Evolutionary conservation across 371 early-diverging fungal species (phyloP).

Genomic region (Syncephalastrum sp.): DNA sequence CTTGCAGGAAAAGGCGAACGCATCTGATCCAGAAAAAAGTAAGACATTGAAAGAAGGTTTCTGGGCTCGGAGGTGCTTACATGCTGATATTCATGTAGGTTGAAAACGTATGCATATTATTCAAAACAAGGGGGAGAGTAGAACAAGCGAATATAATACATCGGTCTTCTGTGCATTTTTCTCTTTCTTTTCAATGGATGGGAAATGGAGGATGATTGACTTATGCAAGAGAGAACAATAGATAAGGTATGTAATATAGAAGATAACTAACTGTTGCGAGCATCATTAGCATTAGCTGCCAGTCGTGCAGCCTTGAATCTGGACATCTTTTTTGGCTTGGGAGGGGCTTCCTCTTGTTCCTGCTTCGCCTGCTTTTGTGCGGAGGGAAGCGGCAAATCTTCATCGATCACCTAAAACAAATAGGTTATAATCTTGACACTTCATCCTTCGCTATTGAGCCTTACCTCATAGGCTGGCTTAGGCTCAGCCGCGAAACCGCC

Average conservation of each 20-base stretch:
- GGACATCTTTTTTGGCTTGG: conserved; percentile 39
- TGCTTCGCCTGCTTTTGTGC: conserved; percentile 5
- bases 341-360: conserved; percentile 18
- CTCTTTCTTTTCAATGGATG: not conserved
- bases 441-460: not conserved
- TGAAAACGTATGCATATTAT: conserved; percentile 2
- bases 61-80: too few relatives aligned
- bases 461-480: conserved; percentile 45
- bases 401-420: conserved; percentile 32
- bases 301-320: conserved; percentile 50
- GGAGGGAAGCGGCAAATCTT: conserved; percentile 40
- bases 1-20: conserved; percentile 5
- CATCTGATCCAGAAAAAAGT: not conserved
- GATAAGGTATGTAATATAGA: too few relatives aligned
- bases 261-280: too few relatives aligned
- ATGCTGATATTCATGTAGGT: not conserved
- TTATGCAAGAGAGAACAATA: too few relatives aligned
- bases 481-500: conserved; percentile 38
- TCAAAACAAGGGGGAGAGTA: not conserved
- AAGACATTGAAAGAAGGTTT: too few relatives aligned
- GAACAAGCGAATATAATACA: not conserved
- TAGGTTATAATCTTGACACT: not conserved
- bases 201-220: too few relatives aligned
- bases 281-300: conserved; percentile 12
- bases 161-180: not conserved